Percentiles rank a stretch among this genome's conserved stretches.
Conservation (phyloP, 352 stramenopile genomes). For the Blastocystis sp. region DNA sequence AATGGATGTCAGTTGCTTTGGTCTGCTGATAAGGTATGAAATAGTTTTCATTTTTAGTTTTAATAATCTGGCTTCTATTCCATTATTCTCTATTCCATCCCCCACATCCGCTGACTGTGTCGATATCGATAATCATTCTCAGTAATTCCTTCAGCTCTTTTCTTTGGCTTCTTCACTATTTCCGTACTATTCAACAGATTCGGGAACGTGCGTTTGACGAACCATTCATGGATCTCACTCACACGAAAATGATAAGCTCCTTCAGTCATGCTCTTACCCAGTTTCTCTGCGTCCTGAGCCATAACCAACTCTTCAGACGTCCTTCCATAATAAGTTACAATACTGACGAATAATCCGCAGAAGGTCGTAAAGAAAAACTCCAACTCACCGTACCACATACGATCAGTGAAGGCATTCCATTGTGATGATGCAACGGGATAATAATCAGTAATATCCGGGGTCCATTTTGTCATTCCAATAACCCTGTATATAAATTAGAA, state of each 20-base stretch:
- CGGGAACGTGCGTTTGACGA: constrained; percentile 3
- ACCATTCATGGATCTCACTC: constrained; percentile 14
- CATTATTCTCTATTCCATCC: neutral
- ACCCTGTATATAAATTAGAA: neutral
- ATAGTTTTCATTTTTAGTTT: neutral
- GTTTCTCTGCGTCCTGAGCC: neutral
- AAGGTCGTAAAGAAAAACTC: constrained; percentile 62
- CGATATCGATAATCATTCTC: constrained; percentile 2
- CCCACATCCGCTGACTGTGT: constrained; percentile 44
- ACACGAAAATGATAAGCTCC: neutral
- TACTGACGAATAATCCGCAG: constrained; percentile 30
- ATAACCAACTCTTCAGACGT: constrained; percentile 34
- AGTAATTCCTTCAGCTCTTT: neutral
- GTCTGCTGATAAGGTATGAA: neutral
- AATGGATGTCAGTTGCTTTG: too few relatives aligned
- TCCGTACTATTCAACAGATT: neutral
- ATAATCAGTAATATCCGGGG: neutral
- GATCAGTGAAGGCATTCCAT: constrained; percentile 19
- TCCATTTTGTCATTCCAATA: constrained; percentile 53
- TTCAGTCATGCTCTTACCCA: neutral
- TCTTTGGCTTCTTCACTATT: neutral
- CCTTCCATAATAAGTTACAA: constrained; percentile 35
- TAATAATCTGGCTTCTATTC: neutral
- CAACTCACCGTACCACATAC: constrained; percentile 45
- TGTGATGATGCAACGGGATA: neutral